These are phyloP conservation scores for Aspergillus sp. DNA, from an alignment of 2,329 filamentous ascomycete genomes.

Conservation along the genomic window DNA sequence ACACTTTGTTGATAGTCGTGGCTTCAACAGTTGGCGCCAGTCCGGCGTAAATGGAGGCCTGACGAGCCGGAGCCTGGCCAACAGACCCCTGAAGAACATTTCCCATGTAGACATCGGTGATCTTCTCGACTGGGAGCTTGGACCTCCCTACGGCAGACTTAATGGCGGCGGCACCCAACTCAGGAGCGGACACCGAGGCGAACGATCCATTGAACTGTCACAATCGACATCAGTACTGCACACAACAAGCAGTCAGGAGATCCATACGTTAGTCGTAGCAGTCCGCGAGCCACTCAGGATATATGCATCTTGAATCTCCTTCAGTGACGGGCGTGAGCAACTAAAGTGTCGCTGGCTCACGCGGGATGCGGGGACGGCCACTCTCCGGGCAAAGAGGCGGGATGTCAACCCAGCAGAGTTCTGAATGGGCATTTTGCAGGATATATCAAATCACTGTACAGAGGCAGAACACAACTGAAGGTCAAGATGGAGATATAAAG, in stretches of 20 bases:
- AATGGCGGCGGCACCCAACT: conserved; percentile 83
- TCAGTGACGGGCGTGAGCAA: conserved; percentile 38
- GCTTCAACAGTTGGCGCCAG: conserved; percentile 75
- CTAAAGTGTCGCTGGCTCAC: conserved; percentile 40
- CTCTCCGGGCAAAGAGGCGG: conserved; percentile 19
- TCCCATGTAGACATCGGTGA: conserved; percentile 94
- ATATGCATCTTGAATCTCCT: conserved; percentile 83
- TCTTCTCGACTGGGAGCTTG: conserved; percentile 67
- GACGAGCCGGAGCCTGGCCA: conserved; percentile 84
- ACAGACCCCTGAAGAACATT: conserved; percentile 79
- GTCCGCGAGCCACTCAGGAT: conserved; percentile 86
- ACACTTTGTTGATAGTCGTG: conserved; percentile 95
- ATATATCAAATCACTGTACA: background rate
- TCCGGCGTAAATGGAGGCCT: conserved; percentile 82
- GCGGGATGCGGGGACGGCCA: conserved; percentile 35
- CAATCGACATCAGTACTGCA: conserved; percentile 2
- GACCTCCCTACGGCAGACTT: conserved; percentile 84
- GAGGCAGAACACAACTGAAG: no score
- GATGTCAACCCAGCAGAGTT: conserved; percentile 17
- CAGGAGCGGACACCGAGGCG: conserved; percentile 71
- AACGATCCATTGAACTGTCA: conserved; percentile 91
- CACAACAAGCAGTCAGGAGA: background rate
- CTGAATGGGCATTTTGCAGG: conserved; percentile 16
- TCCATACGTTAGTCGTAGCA: conserved; percentile 70
- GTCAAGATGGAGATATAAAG: background rate